Conservation (phyloP, 306 rosid species). For the cucumber (Cucumis sativus) region Cucumber_9930_V3 NC_026661.2:20289001-20289500, state of each 20-base stretch:
- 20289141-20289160: background rate
- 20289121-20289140: background rate
- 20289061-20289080: background rate
- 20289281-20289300: background rate
- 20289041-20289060: background rate
- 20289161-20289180: too few relatives aligned
- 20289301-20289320: too few relatives aligned
- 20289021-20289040: background rate
- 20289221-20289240: background rate
- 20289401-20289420: background rate
- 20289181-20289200: too few relatives aligned
- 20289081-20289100: background rate
- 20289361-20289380: background rate
- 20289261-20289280: background rate
- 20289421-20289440: background rate
- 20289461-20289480: background rate
- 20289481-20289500: background rate
- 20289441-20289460: background rate
- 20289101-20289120: background rate
- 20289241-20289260: background rate
- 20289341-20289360: background rate
- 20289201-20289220: background rate
- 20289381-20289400: background rate
- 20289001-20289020: background rate
- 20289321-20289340: too few relatives aligned